These are phyloP conservation scores for Austroboletus niveus DNA, from an alignment of 1,284 basidiomycete species.

Conservation along the genomic window DNA sequence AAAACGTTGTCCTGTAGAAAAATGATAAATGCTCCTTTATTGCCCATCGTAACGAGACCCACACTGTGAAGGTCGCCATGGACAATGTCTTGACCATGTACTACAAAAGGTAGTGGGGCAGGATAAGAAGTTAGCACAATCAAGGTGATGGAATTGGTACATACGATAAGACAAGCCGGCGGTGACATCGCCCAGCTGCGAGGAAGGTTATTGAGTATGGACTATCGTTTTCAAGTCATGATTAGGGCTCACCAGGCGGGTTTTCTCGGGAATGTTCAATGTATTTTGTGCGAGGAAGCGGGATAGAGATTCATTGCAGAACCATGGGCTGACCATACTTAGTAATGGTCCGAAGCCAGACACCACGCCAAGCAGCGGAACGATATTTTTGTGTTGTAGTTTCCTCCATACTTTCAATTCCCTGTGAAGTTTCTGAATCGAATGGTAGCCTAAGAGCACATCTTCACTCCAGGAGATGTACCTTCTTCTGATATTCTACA, in stretches of 20 bases:
- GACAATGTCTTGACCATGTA: conserved; percentile 21
- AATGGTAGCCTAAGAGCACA: neutral
- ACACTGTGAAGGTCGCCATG: conserved; percentile 32
- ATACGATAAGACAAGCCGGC: conserved; percentile 28
- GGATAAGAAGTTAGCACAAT: neutral
- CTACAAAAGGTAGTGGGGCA: conserved; percentile 5
- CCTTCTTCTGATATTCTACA: conserved; percentile 14
- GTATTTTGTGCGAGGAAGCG: conserved; percentile 10
- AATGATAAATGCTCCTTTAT: neutral
- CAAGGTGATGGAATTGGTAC: conserved; percentile 1
- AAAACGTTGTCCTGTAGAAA: conserved; percentile 27
- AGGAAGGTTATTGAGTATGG: neutral
- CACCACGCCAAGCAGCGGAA: conserved; percentile 30
- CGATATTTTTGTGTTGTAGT: conserved; percentile 25
- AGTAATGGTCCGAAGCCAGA: conserved; percentile 16
- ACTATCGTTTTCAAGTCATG: too few species aligned
- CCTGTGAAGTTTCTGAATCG: conserved; percentile 24
- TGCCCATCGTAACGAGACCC: neutral
- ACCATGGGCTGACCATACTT: conserved; percentile 31
- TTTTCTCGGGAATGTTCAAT: conserved; percentile 4
- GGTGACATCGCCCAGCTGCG: conserved; percentile 25
- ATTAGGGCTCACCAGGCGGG: conserved; percentile 14
- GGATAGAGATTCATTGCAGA: conserved; percentile 28
- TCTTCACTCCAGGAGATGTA: neutral
- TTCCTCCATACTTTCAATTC: conserved; percentile 27